Evolutionary conservation across 192 early-diverging fungal genomes (phyloP).

Genomic region (Blastocladiella britannica): DNA sequence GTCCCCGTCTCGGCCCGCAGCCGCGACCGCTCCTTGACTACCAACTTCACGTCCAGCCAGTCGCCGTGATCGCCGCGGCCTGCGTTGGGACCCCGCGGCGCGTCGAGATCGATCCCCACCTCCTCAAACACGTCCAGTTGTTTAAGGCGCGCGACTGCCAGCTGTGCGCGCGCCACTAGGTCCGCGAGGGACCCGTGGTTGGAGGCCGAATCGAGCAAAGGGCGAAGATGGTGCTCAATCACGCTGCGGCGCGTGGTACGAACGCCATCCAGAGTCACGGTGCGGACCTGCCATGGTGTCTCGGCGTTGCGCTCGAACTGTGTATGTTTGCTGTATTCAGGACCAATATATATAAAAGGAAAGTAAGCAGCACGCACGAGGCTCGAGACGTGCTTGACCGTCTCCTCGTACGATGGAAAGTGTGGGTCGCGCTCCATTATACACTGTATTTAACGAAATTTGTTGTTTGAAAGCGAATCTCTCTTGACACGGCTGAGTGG

Average conservation of each 20-base stretch:
- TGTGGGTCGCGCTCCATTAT: too few species aligned
- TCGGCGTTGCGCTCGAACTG: too few species aligned
- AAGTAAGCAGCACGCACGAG: too few species aligned
- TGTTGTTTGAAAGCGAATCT: too few species aligned
- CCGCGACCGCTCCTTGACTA: slow-evolving; percentile 46
- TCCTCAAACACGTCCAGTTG: slow-evolving; percentile 51
- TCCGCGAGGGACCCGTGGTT: slow-evolving; percentile 33
- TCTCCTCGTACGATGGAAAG: too few species aligned
- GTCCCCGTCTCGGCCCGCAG: slow-evolving; percentile 68
- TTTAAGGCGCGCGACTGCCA: slow-evolving; percentile 27
- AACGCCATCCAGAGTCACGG: too few species aligned
- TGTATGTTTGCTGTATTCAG: too few species aligned
- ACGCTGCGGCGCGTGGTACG: neutral
- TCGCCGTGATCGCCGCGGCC: slow-evolving; percentile 14
- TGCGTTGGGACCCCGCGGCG: slow-evolving; percentile 16
- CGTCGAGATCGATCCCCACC: slow-evolving; percentile 45
- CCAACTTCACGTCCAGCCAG: slow-evolving; percentile 53
- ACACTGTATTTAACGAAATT: too few species aligned
- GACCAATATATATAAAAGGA: too few species aligned
- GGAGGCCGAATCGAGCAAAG: slow-evolving; percentile 15
- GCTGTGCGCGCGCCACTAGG: slow-evolving; percentile 30
- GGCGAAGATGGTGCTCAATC: slow-evolving; percentile 15
- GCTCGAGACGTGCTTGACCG: too few species aligned
- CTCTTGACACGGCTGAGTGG: too few species aligned
- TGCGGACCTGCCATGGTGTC: too few species aligned